phyloP scores from a whole-genome alignment of 352 stramenopile species.

The Phytophthora citricola region DNA sequence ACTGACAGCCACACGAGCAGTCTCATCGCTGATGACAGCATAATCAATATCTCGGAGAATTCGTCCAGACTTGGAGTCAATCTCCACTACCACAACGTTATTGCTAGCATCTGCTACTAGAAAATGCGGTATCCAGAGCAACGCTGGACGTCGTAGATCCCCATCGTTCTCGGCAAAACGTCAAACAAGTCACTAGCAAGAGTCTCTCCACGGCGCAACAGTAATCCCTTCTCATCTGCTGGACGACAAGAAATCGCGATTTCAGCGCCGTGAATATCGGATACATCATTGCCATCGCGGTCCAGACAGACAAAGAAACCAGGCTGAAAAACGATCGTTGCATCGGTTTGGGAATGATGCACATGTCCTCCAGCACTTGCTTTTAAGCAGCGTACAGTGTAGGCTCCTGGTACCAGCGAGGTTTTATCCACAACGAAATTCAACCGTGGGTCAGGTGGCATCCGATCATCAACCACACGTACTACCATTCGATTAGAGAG shows the following conservation, averaged over 20 bases:
- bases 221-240: slow-evolving; percentile 5
- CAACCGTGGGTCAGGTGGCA: slow-evolving; percentile 44
- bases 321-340: slow-evolving; percentile 57
- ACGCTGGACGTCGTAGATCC: slow-evolving; percentile 29
- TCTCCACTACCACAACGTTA: slow-evolving; percentile 29
- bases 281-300: slow-evolving; percentile 49
- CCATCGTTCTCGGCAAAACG: slow-evolving; percentile 44
- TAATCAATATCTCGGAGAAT: slow-evolving; percentile 29
- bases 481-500: slow-evolving; percentile 44
- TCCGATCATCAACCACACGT: slow-evolving; percentile 54
- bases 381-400: slow-evolving; percentile 44
- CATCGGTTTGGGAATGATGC: slow-evolving; percentile 25
- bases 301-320: slow-evolving; percentile 59
- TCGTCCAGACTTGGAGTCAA: slow-evolving; percentile 33
- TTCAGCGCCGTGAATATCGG: slow-evolving; percentile 55
- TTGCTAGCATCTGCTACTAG: slow-evolving; percentile 10
- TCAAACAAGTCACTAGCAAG: slow-evolving; percentile 60
- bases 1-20: slow-evolving; percentile 21
- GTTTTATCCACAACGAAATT: slow-evolving; percentile 51
- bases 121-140: slow-evolving; percentile 43
- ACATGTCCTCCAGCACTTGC: slow-evolving; percentile 49
- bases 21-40: slow-evolving; percentile 5
- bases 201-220: slow-evolving; percentile 31
- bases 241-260: slow-evolving; percentile 42
- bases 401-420: slow-evolving; percentile 1